A percentile compares a stretch with the other conserved stretches of the same genome.
phyloP scores from a whole-genome alignment of 768 basidiomycete genomes.

The Amanita subjunquillea region DNA sequence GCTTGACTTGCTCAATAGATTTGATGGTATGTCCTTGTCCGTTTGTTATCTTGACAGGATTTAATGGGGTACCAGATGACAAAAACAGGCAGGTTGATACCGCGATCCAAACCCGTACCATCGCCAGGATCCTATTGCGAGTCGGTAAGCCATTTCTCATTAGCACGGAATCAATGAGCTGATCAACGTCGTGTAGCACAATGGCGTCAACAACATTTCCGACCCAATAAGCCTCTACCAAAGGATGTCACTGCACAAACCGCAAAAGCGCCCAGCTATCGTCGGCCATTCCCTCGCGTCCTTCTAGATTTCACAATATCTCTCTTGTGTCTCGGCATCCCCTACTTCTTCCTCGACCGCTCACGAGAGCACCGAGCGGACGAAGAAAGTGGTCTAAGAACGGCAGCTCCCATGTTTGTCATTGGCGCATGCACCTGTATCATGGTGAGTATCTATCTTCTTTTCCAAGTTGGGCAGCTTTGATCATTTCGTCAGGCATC shows the following conservation, averaged over 20 bases:
- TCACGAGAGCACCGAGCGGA: slow-evolving; percentile 39
- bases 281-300: slow-evolving; percentile 35
- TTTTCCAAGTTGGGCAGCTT: slow-evolving; percentile 9
- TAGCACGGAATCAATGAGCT: not conserved
- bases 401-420: slow-evolving; percentile 47
- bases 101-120: slow-evolving; percentile 44
- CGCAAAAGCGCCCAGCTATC: slow-evolving; percentile 17
- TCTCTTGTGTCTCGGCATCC: slow-evolving; percentile 66
- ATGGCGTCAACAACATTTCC: slow-evolving; percentile 65
- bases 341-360: slow-evolving; percentile 62
- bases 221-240: slow-evolving; percentile 58
- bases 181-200: slow-evolving; percentile 28
- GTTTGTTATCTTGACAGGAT: not conserved
- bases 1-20: slow-evolving; percentile 35
- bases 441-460: slow-evolving; percentile 33
- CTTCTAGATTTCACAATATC: slow-evolving; percentile 50
- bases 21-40: slow-evolving; percentile 17
- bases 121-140: slow-evolving; percentile 59
- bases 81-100: slow-evolving; percentile 19
- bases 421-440: slow-evolving; percentile 57
- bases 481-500: slow-evolving; percentile 44
- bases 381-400: slow-evolving; percentile 45
- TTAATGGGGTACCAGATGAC: not conserved
- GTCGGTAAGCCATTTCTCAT: slow-evolving; percentile 36
- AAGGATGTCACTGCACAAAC: slow-evolving; percentile 27